phyloP scores from a whole-genome alignment of 1,139 yeast genomes.

The Yamadazyma pseudoaaseri region DNA sequence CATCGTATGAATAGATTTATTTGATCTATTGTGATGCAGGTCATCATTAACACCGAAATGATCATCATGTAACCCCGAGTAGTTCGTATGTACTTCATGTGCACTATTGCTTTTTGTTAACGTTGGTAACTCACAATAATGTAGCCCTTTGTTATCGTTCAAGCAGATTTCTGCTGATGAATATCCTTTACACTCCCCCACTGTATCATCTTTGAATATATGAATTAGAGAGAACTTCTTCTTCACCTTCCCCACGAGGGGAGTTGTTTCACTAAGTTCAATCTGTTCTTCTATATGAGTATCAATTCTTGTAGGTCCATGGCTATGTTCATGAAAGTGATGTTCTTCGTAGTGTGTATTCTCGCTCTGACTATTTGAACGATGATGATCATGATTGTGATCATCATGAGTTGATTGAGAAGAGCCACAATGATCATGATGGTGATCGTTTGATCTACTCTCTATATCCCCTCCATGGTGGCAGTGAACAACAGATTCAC shows the following conservation, averaged over 20 bases:
- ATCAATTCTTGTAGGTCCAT: conserved; percentile 44
- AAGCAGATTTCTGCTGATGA: conserved; percentile 43
- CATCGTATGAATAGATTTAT: conserved; percentile 4
- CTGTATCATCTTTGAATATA: conserved; percentile 18
- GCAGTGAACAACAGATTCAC: conserved; percentile 85
- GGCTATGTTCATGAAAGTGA: conserved; percentile 31
- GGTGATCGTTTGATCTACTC: conserved; percentile 1
- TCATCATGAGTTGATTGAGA: conserved; percentile 9
- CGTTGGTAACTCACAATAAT: conserved; percentile 40
- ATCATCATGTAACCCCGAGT: not conserved
- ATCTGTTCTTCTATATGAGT: not conserved
- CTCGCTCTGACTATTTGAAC: no score
- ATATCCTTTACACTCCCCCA: conserved; percentile 57
- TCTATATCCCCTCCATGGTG: conserved; percentile 49
- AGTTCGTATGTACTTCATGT: conserved; percentile 9
- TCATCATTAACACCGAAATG: not conserved
- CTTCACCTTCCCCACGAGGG: conserved; percentile 10
- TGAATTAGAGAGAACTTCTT: conserved; percentile 14
- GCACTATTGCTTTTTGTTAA: conserved; percentile 4
- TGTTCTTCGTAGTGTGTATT: conserved; percentile 5
- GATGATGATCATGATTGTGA: conserved; percentile 12
- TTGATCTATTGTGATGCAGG: not conserved
- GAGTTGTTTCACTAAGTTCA: conserved; percentile 35
- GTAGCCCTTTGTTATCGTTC: conserved; percentile 20
- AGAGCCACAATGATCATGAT: conserved; percentile 4